Evolutionary conservation across 2,329 filamentous ascomycete species (phyloP), one percentile per base, ranked within the genome.

Genomic region (Neoascochyta sp.): DNA sequence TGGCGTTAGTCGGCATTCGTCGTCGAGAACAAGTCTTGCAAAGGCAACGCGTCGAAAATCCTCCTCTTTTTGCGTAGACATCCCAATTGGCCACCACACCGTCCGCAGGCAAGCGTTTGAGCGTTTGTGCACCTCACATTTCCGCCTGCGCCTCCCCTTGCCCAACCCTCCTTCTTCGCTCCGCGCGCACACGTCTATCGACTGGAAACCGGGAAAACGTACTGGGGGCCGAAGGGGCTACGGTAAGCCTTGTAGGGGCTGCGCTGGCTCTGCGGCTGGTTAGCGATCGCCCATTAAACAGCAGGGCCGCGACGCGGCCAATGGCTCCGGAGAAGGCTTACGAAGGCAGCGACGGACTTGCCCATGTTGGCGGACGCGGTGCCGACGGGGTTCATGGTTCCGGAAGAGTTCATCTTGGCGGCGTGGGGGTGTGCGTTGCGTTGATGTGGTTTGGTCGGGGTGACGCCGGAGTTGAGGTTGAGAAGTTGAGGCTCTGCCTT

Each of bases 161-260:
- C 11, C 11, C 27, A n/a, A n/a, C n/a, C 9, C 20, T 15, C 4
- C 18, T 27, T 20, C 7, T 31, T 12, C 23, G 7, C 3, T 11
- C 16, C 27, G n/a, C 24, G n/a, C n/a, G n/a, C n/a, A n/a, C n/a
- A n/a, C n/a, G n/a, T n/a, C n/a, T n/a, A n/a, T n/a, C n/a, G n/a
- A n/a, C n/a, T n/a, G n/a, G n/a, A n/a, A n/a, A 41, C 29, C 16
- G 20, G 7, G 26, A 41, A 29, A 47, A 63, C 64, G 60, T 69
- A 80, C 75, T 74, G 69, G 39, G 76, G 76, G 32, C 71, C 75
- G 54, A 73, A 78, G 34, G 70, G 71, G 57, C 73, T 76, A 61
- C 67, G 62, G 62, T 74, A 78, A 39, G 70, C 66, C 54, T 69
- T 61, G 60, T 70, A 69, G 18, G 51, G 50, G 32, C 54, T 56